phyloP scores from a whole-genome alignment of 2,329 filamentous ascomycete genomes.

The Diaporthe eres region DNA sequence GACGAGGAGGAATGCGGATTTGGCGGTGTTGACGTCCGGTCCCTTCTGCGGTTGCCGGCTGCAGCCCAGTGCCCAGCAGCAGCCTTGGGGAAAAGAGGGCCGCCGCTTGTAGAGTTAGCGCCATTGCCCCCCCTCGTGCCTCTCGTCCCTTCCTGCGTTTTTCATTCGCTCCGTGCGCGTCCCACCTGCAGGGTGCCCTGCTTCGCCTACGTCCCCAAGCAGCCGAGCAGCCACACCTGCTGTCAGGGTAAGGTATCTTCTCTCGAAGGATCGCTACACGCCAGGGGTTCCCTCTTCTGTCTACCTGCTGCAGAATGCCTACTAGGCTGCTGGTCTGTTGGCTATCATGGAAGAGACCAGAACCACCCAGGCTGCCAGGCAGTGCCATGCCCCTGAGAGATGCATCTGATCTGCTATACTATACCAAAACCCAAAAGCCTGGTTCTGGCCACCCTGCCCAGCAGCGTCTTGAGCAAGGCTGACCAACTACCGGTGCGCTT shows the following conservation, averaged over 20 bases:
- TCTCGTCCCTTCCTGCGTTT: neutral
- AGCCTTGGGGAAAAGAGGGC: conserved; percentile 31
- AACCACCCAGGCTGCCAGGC: conserved; percentile 4
- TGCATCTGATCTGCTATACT: conserved; percentile 21
- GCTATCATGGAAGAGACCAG: conserved; percentile 27
- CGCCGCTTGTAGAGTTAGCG: conserved; percentile 34
- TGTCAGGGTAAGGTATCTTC: conserved; percentile 28
- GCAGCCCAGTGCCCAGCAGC: conserved; percentile 19
- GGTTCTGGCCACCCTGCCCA: neutral
- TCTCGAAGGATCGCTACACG: neutral
- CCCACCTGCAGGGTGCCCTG: conserved; percentile 1
- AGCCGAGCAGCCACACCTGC: neutral
- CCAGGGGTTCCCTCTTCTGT: neutral
- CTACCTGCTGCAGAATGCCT: conserved; percentile 1
- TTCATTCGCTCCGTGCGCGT: conserved; percentile 6
- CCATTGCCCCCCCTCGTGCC: conserved; percentile 16
- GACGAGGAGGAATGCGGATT: conserved; percentile 24
- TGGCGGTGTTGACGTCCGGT: conserved; percentile 28
- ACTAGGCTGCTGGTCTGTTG: neutral
- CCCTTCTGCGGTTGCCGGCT: conserved; percentile 24
- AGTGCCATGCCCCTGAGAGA: conserved; percentile 19
- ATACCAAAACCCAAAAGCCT: neutral
- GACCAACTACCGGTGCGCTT: neutral
- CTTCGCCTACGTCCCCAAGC: neutral
- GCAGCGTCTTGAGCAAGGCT: neutral